Evolutionary conservation across 2,329 filamentous ascomycete genomes (phyloP), one percentile per base, ranked within the genome.

Genomic region (Zymoseptoria crescenta): DNA sequence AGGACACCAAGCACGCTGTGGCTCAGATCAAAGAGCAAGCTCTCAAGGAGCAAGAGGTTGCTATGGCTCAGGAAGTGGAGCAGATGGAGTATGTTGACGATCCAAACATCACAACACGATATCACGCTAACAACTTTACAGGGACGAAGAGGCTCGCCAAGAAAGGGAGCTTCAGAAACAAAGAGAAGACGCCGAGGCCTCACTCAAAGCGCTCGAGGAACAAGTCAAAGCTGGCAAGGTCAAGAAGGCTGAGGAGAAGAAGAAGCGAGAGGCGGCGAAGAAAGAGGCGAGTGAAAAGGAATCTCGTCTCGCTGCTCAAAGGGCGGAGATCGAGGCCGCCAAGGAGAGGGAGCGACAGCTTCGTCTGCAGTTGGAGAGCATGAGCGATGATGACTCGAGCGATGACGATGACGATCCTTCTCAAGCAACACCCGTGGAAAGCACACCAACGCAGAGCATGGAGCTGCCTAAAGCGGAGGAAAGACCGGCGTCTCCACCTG

Each of bases 231-330:
- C 92, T 71, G 91, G 92, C 69, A 99, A 97, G 78, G 77, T 97
- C 56, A 93, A 91, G 80, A 97, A 96, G 75, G 89, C 95, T 66
- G 94, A 99, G 74, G 94, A 96, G 77, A 96, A 96, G 80, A 89
- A 87, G 63, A 87, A 84, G 68, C 94, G 91, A 79, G 92, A 96
- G 77, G 93, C 91, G 21, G 91, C 91, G 8, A 81, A 89, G 69
- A 88, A 88, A 54, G 90, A 94, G 66, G 85, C 91, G 7, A 93
- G 91, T 74, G 90, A 96, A 68, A 92, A 95, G 72, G 93, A 97
- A 73, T 80, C 86, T 56, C 87, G 88, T 72, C 79, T 96, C 64
- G 89, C 89, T 24, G 87, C 89, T 41, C 89, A 94, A 68, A 86
- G 90, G 66, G 92, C 90, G 1, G 93, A 99, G 74, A 88, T 97